A percentile compares a stretch with the other conserved stretches of the same genome.
Conservation (phyloP, 306 rosid species). For the Begonia loranthoides region DNA sequence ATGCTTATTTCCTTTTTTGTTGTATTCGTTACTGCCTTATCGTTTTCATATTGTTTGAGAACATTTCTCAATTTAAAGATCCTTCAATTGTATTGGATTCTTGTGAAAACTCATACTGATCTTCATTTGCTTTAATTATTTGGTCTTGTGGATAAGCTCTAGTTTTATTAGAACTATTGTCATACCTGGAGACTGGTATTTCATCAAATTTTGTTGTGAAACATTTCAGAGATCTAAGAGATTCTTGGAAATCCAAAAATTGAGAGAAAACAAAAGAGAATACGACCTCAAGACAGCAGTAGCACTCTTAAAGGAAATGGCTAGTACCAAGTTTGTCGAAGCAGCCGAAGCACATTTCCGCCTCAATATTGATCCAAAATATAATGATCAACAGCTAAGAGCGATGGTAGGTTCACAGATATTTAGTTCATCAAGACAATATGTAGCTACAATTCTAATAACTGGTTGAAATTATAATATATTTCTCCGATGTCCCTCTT, state of each 20-base stretch:
- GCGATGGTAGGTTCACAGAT: conserved; percentile 67
- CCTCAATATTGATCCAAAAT: conserved; percentile 93
- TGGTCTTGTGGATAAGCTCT: background rate
- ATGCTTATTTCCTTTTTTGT: too few species aligned
- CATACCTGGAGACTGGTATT: too few species aligned
- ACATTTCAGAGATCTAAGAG: conserved; percentile 76
- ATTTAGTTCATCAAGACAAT: background rate
- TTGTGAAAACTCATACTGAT: too few species aligned
- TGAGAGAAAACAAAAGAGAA: conserved; percentile 78
- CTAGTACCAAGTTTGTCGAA: conserved; percentile 66
- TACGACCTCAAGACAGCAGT: conserved; percentile 66
- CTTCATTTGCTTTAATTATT: background rate
- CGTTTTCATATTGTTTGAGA: too few species aligned
- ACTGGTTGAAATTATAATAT: conserved; percentile 5
- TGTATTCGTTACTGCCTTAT: too few species aligned
- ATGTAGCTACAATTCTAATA: too few species aligned
- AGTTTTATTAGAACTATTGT: too few species aligned
- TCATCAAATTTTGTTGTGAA: conserved; percentile 7
- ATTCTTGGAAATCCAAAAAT: conserved; percentile 86
- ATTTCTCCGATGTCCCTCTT: background rate
- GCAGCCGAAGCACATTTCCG: conserved; percentile 98
- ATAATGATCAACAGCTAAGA: conserved; percentile 90
- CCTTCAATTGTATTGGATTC: too few species aligned
- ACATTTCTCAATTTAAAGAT: too few species aligned
- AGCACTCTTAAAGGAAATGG: conserved; percentile 59